Evolutionary conservation across 1,284 basidiomycete genomes (phyloP).

Genomic region (Sutorius eximius): DNA sequence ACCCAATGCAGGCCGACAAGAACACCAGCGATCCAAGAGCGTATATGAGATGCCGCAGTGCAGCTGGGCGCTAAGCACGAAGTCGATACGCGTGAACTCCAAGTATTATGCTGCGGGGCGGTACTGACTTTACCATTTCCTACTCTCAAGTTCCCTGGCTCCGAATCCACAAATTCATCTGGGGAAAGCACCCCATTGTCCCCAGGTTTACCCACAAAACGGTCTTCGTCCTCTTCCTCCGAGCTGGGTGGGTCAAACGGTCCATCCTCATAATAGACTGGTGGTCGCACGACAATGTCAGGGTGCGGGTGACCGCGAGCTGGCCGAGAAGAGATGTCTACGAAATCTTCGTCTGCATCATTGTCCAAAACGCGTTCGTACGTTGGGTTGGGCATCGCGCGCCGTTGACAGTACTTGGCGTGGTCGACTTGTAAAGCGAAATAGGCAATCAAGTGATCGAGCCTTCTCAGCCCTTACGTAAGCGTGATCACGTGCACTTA

Average conservation of each 20-base stretch:
- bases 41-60: slow-evolving; percentile 56
- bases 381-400: slow-evolving; percentile 24
- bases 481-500: slow-evolving; percentile 16
- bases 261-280: slow-evolving; percentile 67
- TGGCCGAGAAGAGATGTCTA: slow-evolving; percentile 1
- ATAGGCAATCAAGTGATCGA: slow-evolving; percentile 8
- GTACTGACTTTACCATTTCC: slow-evolving; percentile 39
- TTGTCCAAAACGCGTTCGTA: slow-evolving; percentile 29
- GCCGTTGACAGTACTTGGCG: no score
- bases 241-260: slow-evolving; percentile 72
- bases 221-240: slow-evolving; percentile 59
- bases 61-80: slow-evolving; percentile 42
- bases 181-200: slow-evolving; percentile 29
- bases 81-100: slow-evolving; percentile 5
- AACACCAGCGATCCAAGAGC: slow-evolving; percentile 53
- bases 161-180: slow-evolving; percentile 19
- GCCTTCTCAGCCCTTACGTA: slow-evolving; percentile 11
- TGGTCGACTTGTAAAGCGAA: background rate
- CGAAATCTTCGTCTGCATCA: slow-evolving; percentile 23
- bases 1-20: slow-evolving; percentile 61
- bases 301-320: background rate
- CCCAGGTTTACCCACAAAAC: slow-evolving; percentile 42
- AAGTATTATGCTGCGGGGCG: background rate
- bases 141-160: slow-evolving; percentile 38
- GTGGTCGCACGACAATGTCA: slow-evolving; percentile 36